Base-by-base conservation (phyloP, 75 land plant species). In the Picea glauca region DNA sequence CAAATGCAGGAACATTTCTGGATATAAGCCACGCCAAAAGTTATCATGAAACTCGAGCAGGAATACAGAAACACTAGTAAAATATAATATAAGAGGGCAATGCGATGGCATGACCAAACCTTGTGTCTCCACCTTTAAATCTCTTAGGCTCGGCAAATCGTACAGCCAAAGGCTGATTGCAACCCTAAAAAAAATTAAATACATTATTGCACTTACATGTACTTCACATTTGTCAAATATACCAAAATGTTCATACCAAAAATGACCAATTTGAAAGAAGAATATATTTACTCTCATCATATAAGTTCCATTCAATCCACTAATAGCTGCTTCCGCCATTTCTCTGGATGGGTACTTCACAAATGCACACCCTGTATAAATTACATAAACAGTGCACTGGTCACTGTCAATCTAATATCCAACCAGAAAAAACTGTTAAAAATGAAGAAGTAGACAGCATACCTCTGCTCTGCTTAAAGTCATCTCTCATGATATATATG, bases 1-100 rank as follows among this genome's bases (percentile, higher is more conserved):
- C 94, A 88, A 84, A 88, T 68, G 89, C 85, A 67, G 95, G 90
- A 50, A 82, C 90, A 81, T 40, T 64, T 80, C 90, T 86, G 76
- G 33, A 77, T 61, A 80, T 32, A 15, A 66, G 43, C 6, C 33
- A 17, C 15, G 9, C 6, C 9, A 65, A 23, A 67, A 56, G 50
- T 7, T 58, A 78, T 11, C 43, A 68, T 23, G 30, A 33, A 13
- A 59, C 33, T 66, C 33, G 5, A 66, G 20, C 35, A 35, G 43
- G 38, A 65, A 32, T 65, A 65, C 70, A 66, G 1, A 15, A 66
- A 66, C 20, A 66, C 8, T 33, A 33, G 2, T 12, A 50, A 32
- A 35, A 33, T 13, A 33, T 66, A 66, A 66, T 6, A 66, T 33
- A 31, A 35, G 70, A 18, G 5, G 70, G 20, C 8, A 66, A 15